Base-by-base conservation (phyloP, 2,329 filamentous ascomycete species). In the Colletotrichum sp. region DNA sequence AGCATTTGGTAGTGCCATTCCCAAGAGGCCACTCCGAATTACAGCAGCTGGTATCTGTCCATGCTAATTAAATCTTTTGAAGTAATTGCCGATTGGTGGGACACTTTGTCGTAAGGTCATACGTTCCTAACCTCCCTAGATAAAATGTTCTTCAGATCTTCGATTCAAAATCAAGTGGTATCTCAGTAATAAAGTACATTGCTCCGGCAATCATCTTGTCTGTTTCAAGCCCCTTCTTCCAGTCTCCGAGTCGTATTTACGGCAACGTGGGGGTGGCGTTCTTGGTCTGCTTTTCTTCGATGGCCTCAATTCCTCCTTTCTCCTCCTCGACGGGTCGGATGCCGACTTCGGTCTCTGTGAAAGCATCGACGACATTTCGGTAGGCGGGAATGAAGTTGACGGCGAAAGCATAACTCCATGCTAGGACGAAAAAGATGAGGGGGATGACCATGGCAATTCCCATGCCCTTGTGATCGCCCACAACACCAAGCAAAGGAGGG, bases 331-430 rank as follows among this genome's bases (percentile, higher is more conserved):
- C 61, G n/a, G 69, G 80, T 78, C 78, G 76, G 30, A 87, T 70
- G 18, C 88, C 89, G 28, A 90, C 79, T 2, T 89, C 83, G 0
- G 88, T 82, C 26, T 85, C 84, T 10, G 85, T 85, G 77, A 89
- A 89, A 2, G 88, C 87, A 80, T 95, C 94, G 4, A 92, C 91
- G 1, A 92, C 90, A 70, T 89, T 85, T 38, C 89, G 86, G 81
- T 95, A 95, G 4, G 87, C 84, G 0, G 92, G 91, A 6, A 92
- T 85, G 78, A 94, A 94, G 83, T 95, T 95, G 76, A 93, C 91
- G 8, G 88, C 88, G 24, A 91, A 55, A 0, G 91, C 88, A 76
- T 93, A 93, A 1, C 87, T 84, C 86, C 85, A 88, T 1, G 91
- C 89, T 4, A 85, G 86, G 8, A 91, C 82, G 80, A 93, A 91